These are phyloP conservation scores for Trametes cubensis DNA, from an alignment of 768 basidiomycete species.

Conservation along the genomic window DNA sequence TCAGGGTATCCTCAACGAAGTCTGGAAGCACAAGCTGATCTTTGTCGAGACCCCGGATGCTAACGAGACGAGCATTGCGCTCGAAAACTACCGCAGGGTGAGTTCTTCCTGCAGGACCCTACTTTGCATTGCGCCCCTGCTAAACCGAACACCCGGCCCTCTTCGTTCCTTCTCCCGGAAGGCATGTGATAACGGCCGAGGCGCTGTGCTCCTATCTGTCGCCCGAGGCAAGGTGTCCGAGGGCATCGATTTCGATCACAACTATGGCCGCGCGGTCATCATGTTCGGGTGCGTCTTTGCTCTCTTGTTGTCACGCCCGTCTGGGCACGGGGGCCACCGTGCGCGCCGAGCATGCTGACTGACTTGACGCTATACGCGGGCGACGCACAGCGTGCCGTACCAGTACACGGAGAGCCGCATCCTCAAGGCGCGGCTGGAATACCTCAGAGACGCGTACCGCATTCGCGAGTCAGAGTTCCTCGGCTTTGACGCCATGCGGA, in stretches of 20 bases:
- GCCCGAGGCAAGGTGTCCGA: conserved; percentile 99
- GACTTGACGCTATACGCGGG: not conserved
- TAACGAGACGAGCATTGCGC: conserved; percentile 95
- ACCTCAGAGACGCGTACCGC: conserved; percentile 96
- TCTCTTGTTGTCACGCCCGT: not conserved
- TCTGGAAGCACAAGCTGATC: conserved; percentile 99
- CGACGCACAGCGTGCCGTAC: conserved; percentile 76
- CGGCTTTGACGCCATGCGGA: conserved; percentile 99
- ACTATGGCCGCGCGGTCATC: conserved; percentile 97
- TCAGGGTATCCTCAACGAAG: conserved; percentile 97
- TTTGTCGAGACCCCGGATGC: conserved; percentile 99
- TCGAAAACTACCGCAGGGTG: conserved; percentile 96
- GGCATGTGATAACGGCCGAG: conserved; percentile 99
- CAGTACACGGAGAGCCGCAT: conserved; percentile 99
- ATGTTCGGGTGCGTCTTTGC: conserved; percentile 87
- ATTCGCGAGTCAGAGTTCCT: conserved; percentile 98
- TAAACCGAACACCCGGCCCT: not conserved
- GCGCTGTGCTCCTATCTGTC: conserved; percentile 94
- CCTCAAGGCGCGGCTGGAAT: conserved; percentile 94
- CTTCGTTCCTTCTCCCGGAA: conserved; percentile 33
- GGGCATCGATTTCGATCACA: conserved; percentile 99
- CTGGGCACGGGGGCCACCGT: not conserved
- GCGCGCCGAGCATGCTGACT: too few species aligned
- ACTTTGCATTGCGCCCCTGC: not conserved
- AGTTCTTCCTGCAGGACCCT: conserved; percentile 20